Evolutionary conservation across 179 eudicot genomes (phyloP), one percentile per base, ranked within the genome.

Genomic region (Heliamphora pulchella): DNA sequence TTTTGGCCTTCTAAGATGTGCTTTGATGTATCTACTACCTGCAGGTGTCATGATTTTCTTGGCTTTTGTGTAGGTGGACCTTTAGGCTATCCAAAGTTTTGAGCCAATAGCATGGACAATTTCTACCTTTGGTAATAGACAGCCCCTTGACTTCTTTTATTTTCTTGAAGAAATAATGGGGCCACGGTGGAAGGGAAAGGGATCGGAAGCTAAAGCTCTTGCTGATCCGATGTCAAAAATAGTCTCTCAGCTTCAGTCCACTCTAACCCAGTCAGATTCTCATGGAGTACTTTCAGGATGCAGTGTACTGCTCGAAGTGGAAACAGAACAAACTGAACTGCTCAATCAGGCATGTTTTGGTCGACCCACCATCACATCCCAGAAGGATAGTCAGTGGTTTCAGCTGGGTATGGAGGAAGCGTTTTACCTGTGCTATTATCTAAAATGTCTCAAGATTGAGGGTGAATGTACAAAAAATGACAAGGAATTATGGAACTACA

Each of bases 121-220:
- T 31, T 31, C 31, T 31, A 31, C 31, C 31, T 55, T 55, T 54
- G 4, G 39, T 55, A 74, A 18, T 14, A 2, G 1, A 1, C 1
- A 14, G 61, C n/a, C 63, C 77, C 11, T 74, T 41, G 48, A 15
- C 47, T 74, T 31, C 77, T 55, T 55, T 55, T 55, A 9, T 74
- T 13, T 47, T 47, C 8, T 48, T 72, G 73, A 82, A 76, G 76
- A 62, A 22, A 43, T 78, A 57, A 90, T 85, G 92, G 89, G 82
- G 48, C 86, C 92, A 5, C 85, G 91, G 70, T 88, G 92, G 94
- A 91, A 91, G 75, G 90, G 88, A 57, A 91, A 87, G 74, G 88
- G 82, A 48, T 80, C 91, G 39, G 82, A 86, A 82, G 87, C 87
- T 50, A 86, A 86, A 85, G 91, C 92, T n/a, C 85, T 89, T 0